Base-by-base conservation (phyloP, 2,329 filamentous ascomycete species). In the Diaporthe sp. region DNA sequence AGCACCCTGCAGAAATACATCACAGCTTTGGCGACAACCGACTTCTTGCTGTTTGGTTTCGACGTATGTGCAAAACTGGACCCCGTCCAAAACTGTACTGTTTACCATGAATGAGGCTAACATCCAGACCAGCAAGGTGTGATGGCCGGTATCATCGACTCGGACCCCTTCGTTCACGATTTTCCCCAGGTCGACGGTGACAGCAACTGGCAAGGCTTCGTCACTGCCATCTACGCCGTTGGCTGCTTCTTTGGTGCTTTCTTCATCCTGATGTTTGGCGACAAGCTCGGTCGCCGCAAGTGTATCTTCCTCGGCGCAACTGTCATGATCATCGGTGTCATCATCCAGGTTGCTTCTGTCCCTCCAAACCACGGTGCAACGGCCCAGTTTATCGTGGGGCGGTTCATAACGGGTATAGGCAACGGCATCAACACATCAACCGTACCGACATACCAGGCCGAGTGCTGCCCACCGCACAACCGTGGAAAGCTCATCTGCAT, bases 401-500 rank as follows among this genome's bases (percentile, higher is more conserved):
- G 87, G 55, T 84, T 87, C 47, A 82, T 89, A 25, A 87, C 87
- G 4, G 89, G 87, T 9, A 83, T 90, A 74, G 87, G 88, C 1
- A 88, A 88, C 78, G 88, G 88, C 22, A 86, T 87, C 80, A 87
- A 87, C 76, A 87, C 86, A 1, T 86, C 84, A 8, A 86, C 84
- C 25, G 85, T 88, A n/a, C 85, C 85, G 10, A 85, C 83, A 20
- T 85, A 85, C 79, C 84, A 85, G 78, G 83, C 84, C 74, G 84
- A 83, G 82, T 88, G 82, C 72, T 80, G 80, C 76, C 79, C 81
- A 25, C 87, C 90, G 0, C 88, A 87, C 78, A 91, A 91, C 81
- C 87, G 90, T 78, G 91, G 91, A 78, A 86, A 91, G 47, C 82
- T 92, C 72, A 92, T 92, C 78, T 91, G 90, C 81, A 90, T 92